A percentile compares a stretch with the other conserved stretches of the same genome.
phyloP scores from a whole-genome alignment of 371 early-diverging fungal species.

The Mortierella polycephala region DNA sequence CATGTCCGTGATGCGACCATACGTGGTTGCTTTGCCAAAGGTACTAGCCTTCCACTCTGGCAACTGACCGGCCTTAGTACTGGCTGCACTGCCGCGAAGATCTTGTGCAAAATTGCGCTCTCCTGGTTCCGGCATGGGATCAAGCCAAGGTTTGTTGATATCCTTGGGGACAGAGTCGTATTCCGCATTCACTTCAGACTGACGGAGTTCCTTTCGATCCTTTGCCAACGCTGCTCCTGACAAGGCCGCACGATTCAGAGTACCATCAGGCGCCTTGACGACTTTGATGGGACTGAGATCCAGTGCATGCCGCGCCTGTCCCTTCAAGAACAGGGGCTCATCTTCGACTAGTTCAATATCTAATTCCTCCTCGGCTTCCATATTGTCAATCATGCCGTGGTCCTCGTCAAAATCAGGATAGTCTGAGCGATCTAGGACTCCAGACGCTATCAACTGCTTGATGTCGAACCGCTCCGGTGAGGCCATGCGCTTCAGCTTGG shows the following conservation, averaged over 20 bases:
- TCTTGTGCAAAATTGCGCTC: constrained; percentile 93
- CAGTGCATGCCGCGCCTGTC: constrained; percentile 88
- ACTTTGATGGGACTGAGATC: constrained; percentile 96
- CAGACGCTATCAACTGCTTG: constrained; percentile 96
- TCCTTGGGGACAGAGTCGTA: constrained; percentile 91
- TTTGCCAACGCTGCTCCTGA: constrained; percentile 93
- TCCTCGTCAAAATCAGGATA: constrained; percentile 89
- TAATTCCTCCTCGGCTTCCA: constrained; percentile 93
- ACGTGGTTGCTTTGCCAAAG: constrained; percentile 89
- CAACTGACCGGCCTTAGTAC: constrained; percentile 69
- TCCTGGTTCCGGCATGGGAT: constrained; percentile 93
- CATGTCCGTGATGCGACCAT: constrained; percentile 89
- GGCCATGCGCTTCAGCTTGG: constrained; percentile 86
- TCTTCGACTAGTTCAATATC: constrained; percentile 97
- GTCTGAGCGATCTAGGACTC: constrained; percentile 87
- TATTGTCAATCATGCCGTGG: constrained; percentile 71
- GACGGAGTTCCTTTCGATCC: constrained; percentile 90
- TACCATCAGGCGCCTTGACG: constrained; percentile 97
- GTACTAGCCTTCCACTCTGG: constrained; percentile 96
- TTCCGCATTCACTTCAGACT: constrained; percentile 90
- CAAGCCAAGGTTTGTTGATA: constrained; percentile 90
- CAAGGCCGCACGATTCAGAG: constrained; percentile 94
- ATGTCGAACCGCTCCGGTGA: constrained; percentile 98
- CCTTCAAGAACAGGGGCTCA: constrained; percentile 94
- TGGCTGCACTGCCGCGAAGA: constrained; percentile 72